Evolutionary conservation across 371 early-diverging fungal genomes (phyloP).

Genomic region (Mucor saturninus): DNA sequence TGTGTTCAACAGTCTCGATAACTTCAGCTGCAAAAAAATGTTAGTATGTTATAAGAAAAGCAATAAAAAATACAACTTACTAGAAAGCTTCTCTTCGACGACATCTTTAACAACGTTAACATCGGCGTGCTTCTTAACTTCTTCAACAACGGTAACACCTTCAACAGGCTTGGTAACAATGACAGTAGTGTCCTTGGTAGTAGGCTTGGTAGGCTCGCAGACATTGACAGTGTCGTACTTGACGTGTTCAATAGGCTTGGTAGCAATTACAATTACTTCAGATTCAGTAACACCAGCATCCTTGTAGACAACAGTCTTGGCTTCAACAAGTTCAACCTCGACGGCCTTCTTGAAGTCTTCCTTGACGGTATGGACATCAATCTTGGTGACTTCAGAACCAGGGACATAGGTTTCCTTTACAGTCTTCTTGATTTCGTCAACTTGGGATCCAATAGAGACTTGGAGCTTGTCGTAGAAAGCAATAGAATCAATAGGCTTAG

Average conservation of each 20-base stretch:
- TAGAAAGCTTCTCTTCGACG: background rate
- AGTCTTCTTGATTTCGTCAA: conserved; percentile 15
- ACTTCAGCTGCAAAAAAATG: background rate
- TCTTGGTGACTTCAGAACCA: too few relatives aligned
- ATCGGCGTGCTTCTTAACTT: too few relatives aligned
- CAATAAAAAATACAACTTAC: background rate
- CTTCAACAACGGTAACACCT: too few relatives aligned
- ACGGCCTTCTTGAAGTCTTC: too few relatives aligned
- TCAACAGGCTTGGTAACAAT: too few relatives aligned
- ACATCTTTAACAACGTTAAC: background rate
- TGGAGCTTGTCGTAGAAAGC: conserved; percentile 18
- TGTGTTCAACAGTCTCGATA: too few relatives aligned
- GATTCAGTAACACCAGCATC: background rate
- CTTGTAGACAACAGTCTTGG: conserved; percentile 16
- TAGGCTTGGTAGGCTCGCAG: conserved; percentile 6
- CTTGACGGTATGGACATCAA: too few relatives aligned
- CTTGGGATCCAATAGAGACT: conserved; percentile 15
- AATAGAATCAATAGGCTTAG: background rate
- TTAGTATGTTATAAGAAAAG: background rate
- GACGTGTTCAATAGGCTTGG: background rate
- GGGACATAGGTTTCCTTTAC: conserved; percentile 15
- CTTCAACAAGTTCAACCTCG: too few relatives aligned
- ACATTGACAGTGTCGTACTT: conserved; percentile 4
- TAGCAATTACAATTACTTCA: background rate
- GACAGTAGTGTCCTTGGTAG: too few relatives aligned